Evolutionary conservation across 2,329 filamentous ascomycete species (phyloP).

Genomic region (Scedosporium dehoogii): DNA sequence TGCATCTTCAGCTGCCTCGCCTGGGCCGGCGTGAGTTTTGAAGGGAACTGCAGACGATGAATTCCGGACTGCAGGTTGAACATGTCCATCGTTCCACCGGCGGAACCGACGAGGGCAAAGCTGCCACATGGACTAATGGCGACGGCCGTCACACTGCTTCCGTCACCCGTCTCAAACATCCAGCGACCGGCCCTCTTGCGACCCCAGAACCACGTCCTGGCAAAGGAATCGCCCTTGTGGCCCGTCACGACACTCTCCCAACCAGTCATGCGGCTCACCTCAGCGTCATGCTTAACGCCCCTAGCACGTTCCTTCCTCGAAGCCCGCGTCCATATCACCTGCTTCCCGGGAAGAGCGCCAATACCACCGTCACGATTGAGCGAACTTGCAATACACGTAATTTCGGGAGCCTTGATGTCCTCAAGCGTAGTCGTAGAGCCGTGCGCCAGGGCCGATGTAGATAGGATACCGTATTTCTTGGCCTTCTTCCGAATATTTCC

Average conservation of each 20-base stretch:
- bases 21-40: constrained; percentile 66
- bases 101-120: constrained; percentile 84
- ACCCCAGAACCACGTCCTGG: constrained; percentile 97
- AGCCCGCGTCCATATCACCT: constrained; percentile 70
- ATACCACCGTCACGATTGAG: constrained; percentile 93
- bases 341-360: constrained; percentile 68
- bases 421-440: constrained; percentile 58
- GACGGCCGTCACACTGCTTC: constrained; percentile 73
- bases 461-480: constrained; percentile 72
- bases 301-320: constrained; percentile 5
- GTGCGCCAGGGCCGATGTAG: constrained; percentile 43
- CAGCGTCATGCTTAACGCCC: constrained; percentile 40
- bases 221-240: constrained; percentile 74
- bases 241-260: constrained; percentile 97
- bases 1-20: constrained; percentile 64
- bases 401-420: constrained; percentile 78
- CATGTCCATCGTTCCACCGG: constrained; percentile 77
- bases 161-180: constrained; percentile 81
- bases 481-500: constrained; percentile 80
- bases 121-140: constrained; percentile 86
- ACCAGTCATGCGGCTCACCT: constrained; percentile 68
- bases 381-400: constrained; percentile 84
- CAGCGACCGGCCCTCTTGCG: constrained; percentile 86
- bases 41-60: constrained; percentile 80
- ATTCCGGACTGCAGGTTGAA: constrained; percentile 92